Base-by-base conservation (phyloP, 2,329 filamentous ascomycete genomes). In the Ustilaginoidea virens region DNA sequence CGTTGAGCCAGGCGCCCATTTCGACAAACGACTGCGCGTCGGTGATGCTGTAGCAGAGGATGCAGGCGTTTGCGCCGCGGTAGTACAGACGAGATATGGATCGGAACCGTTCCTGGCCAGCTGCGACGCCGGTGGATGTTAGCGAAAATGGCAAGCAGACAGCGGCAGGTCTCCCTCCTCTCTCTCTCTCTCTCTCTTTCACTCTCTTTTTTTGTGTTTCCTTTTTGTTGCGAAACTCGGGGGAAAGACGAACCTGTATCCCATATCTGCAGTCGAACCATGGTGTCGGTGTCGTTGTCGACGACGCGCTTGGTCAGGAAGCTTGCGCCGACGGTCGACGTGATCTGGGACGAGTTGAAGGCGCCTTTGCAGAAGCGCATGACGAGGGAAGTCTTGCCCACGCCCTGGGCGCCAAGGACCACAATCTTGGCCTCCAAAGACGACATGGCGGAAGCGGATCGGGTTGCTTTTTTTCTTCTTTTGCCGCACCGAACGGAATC, bases 11-110 rank as follows among this genome's bases (percentile, higher is more conserved):
- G 32, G 78, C 69, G 45, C 82, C 83, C 83, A 94, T 93, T 54
- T 94, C 83, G 42, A 73, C 68, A 51, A 93, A 94, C 35, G 80
- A 90, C 42, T 73, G 60, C 36, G 78, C 75, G 51, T 86, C 79
- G 35, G 85, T 92, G 50, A 94, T 92, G 59, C 81, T 81, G 61
- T 94, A 94, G 65, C 86, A 93, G 26, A 94, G 69, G 35, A 94
- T 82, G 45, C 82, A 90, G 33, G 86, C 86, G 48, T 93, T 87
- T 36, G 87, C 87, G 48, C 86, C 86, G 47, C 87, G 79, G 58
- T 98, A 98, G 63, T 96, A 96, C 30, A 98, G 72, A 32, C 86
- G 78, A 7, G 83, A 92, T 46, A 98, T 96, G 36, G 80, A 86
- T 43, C 87, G 74, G 53, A 96, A 98, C 32, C 87, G 74, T 60